These are phyloP conservation scores for Euptelea pleiosperma DNA, from an alignment of 164 flowering plant species.

Conservation along the genomic window DNA sequence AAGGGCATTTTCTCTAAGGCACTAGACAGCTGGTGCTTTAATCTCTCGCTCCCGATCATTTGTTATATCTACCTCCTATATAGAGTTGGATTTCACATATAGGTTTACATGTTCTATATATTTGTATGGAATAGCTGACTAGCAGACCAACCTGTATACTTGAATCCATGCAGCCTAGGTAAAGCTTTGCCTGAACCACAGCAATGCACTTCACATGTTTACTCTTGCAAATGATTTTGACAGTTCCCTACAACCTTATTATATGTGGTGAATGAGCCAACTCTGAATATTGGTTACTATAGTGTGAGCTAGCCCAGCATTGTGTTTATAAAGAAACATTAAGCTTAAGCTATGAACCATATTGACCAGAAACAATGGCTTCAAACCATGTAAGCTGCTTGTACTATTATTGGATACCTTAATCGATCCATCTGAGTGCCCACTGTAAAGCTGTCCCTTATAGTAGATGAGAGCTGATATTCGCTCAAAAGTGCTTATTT, in stretches of 20 bases:
- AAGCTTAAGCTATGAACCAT: background rate
- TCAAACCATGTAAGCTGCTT: background rate
- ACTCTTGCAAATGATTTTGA: slow-evolving; percentile 42
- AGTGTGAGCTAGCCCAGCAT: background rate
- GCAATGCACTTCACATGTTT: slow-evolving; percentile 50
- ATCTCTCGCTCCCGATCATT: slow-evolving; percentile 50
- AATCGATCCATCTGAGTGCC: slow-evolving; percentile 77
- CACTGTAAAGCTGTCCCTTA: slow-evolving; percentile 73
- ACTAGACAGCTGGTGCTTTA: slow-evolving; percentile 70
- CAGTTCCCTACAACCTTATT: too few relatives aligned
- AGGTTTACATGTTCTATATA: slow-evolving; percentile 5
- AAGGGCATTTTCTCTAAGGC: slow-evolving; percentile 81
- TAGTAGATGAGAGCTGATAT: slow-evolving; percentile 76
- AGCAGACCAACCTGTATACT: slow-evolving; percentile 64
- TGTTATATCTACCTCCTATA: slow-evolving; percentile 49
- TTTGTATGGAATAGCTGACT: background rate
- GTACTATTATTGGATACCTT: slow-evolving; percentile 40
- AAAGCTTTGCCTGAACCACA: slow-evolving; percentile 48
- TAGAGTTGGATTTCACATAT: slow-evolving; percentile 5
- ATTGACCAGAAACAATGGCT: background rate
- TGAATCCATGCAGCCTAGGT: slow-evolving; percentile 66
- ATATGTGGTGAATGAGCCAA: too few relatives aligned
- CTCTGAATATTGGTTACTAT: background rate
- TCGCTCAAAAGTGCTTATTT: too few relatives aligned
- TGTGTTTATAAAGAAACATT: background rate